phyloP scores from a whole-genome alignment of 441 rosid genomes.

The Melastoma candidum region DNA sequence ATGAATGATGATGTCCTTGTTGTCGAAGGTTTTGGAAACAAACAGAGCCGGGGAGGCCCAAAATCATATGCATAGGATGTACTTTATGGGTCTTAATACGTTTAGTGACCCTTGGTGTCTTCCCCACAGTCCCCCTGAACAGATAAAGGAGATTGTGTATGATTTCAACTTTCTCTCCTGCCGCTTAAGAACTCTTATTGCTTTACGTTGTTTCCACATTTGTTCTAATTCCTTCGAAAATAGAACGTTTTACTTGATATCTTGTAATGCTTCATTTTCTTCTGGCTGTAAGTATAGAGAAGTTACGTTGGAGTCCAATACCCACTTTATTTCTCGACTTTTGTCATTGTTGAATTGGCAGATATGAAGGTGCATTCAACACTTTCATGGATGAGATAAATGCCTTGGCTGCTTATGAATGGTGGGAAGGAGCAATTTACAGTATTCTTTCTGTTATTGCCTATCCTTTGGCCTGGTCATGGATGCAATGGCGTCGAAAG shows the following conservation, averaged over 20 bases:
- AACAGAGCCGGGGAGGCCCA: slow-evolving; percentile 98
- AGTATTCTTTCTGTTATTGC: slow-evolving; percentile 74
- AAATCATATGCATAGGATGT: slow-evolving; percentile 95
- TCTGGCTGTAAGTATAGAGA: too few species aligned
- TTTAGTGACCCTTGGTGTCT: slow-evolving; percentile 98
- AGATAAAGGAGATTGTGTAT: slow-evolving; percentile 96
- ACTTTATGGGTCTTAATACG: slow-evolving; percentile 95
- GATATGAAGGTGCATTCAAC: slow-evolving; percentile 95
- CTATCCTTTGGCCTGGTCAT: slow-evolving; percentile 96
- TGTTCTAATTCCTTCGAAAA: not conserved
- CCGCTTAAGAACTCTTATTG: not conserved
- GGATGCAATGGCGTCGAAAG: slow-evolving; percentile 98
- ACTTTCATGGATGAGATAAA: slow-evolving; percentile 94
- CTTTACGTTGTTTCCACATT: not conserved
- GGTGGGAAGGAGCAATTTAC: slow-evolving; percentile 99
- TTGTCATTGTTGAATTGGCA: slow-evolving; percentile 16
- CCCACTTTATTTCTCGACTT: not conserved
- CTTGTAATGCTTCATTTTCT: too few species aligned
- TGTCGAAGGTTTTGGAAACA: slow-evolving; percentile 87
- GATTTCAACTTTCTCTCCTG: slow-evolving; percentile 8
- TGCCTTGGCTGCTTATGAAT: slow-evolving; percentile 89
- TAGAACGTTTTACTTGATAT: not conserved
- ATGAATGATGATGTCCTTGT: slow-evolving; percentile 1
- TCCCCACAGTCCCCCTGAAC: slow-evolving; percentile 91
- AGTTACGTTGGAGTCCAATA: not conserved